These are phyloP conservation scores for Carex pumila DNA, from an alignment of 176 grass and related monocot species.

Conservation along the genomic window DNA sequence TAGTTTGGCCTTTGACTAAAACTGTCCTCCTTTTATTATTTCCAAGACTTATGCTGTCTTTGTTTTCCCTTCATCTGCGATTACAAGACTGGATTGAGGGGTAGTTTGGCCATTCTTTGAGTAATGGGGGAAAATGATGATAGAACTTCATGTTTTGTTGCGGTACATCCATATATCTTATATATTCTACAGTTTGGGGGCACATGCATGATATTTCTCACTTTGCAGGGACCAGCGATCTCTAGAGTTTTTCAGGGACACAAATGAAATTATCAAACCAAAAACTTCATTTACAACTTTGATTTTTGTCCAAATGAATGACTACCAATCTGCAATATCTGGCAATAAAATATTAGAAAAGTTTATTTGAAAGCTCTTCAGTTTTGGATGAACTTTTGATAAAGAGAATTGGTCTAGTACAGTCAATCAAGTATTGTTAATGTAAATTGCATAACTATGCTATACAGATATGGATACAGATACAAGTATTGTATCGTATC, in stretches of 20 bases:
- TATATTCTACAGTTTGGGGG: neutral
- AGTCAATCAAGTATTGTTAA: constrained; percentile 1
- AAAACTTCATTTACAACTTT: neutral
- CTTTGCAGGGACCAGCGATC: neutral
- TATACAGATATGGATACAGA: no score
- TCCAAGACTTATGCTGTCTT: neutral
- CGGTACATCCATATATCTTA: neutral
- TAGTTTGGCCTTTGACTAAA: no score
- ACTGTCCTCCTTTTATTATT: neutral
- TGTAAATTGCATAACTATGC: neutral
- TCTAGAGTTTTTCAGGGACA: neutral
- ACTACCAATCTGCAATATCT: neutral
- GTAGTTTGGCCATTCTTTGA: neutral
- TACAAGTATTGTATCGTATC: no score
- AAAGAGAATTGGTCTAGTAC: neutral
- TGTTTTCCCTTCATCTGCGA: neutral
- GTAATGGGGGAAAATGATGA: neutral
- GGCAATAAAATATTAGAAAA: neutral
- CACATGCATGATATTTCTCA: neutral
- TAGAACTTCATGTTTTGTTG: neutral
- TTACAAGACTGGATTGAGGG: neutral
- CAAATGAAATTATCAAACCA: neutral
- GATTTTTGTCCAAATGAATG: neutral
- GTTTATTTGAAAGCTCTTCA: neutral
- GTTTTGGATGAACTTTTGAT: neutral